A percentile compares a stretch with the other conserved stretches of the same genome.
Conservation (phyloP, 345 rosid genomes). For the Syzygium jambos region DNA sequence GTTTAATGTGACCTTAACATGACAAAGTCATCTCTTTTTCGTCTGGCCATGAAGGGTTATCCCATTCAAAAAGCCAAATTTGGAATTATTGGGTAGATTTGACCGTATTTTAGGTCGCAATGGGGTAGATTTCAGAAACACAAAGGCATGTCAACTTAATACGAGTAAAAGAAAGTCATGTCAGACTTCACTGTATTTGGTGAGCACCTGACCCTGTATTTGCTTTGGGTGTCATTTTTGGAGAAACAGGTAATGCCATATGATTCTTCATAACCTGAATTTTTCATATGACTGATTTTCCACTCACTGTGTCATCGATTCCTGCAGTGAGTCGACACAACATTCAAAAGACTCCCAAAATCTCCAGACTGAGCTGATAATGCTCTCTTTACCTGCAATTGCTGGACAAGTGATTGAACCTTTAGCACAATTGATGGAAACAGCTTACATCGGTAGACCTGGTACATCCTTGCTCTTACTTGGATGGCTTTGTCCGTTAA, state of each 20-base stretch:
- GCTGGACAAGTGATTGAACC: too few relatives aligned
- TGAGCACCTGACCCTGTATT: neutral
- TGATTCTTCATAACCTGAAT: neutral
- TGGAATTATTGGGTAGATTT: neutral
- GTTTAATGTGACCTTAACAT: neutral
- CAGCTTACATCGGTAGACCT: slow-evolving; percentile 87
- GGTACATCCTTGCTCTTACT: slow-evolving; percentile 25
- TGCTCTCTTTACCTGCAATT: slow-evolving; percentile 94
- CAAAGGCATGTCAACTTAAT: neutral
- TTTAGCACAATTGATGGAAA: too few relatives aligned
- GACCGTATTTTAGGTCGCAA: neutral
- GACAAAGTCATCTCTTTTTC: neutral
- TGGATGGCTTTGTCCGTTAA: neutral
- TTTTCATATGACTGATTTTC: neutral
- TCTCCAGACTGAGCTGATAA: slow-evolving; percentile 38
- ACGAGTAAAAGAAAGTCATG: neutral
- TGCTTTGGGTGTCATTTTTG: neutral
- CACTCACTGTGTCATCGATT: neutral
- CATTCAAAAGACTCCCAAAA: neutral
- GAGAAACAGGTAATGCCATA: neutral
- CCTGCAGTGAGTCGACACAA: neutral
- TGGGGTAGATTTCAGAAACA: neutral
- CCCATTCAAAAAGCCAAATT: too few relatives aligned
- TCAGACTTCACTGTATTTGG: neutral
- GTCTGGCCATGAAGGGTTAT: neutral